Evolutionary conservation across 257 asterid species (phyloP).

Genomic region (Solanum appendiculatum): DNA sequence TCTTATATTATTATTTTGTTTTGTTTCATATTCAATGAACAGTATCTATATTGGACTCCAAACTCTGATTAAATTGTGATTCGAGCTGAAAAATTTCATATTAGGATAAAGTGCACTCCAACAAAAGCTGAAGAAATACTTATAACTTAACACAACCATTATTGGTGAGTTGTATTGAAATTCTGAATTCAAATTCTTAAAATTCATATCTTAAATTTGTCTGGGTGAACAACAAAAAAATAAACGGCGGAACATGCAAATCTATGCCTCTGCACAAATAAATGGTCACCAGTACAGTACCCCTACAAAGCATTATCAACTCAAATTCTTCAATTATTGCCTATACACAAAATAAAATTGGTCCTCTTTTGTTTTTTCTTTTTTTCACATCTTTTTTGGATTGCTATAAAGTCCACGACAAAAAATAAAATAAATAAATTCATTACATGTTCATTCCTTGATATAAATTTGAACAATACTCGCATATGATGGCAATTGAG

Average conservation of each 20-base stretch:
- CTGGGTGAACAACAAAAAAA: constrained; percentile 15
- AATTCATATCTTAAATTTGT: background rate
- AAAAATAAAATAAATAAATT: background rate
- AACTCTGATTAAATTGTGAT: background rate
- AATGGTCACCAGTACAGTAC: background rate
- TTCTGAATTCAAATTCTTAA: background rate
- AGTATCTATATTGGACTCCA: background rate
- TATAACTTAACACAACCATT: background rate
- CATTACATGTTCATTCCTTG: background rate
- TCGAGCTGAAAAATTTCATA: too few species aligned
- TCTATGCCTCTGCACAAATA: background rate
- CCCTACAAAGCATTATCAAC: constrained; percentile 1
- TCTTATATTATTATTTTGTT: too few species aligned
- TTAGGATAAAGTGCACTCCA: fast-evolving
- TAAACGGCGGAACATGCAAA: constrained; percentile 35
- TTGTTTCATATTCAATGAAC: fast-evolving
- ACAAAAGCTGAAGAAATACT: background rate
- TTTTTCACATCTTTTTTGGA: background rate
- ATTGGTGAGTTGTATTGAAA: background rate
- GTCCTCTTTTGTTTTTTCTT: background rate
- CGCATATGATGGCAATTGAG: background rate
- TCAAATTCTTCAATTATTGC: constrained; percentile 3
- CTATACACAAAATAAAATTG: background rate
- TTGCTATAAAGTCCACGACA: background rate
- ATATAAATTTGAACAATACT: background rate